Evolutionary conservation across 306 rosid species (phyloP), one percentile per base, ranked within the genome.

Genomic region (Lathyrus aphaca): DNA sequence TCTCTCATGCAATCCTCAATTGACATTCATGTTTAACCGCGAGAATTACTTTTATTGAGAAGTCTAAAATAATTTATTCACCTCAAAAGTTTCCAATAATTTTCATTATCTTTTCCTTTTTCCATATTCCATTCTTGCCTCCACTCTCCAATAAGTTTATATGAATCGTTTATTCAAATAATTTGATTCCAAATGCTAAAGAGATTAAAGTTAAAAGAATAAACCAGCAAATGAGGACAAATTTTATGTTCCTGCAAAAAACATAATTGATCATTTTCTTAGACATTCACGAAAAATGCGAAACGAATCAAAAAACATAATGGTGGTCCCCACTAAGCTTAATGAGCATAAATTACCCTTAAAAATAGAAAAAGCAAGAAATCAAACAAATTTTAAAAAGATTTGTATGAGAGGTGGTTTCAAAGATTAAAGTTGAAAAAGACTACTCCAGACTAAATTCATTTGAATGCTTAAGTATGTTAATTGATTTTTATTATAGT

Each of bases 271-370:
- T 49, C 14, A 17, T 49, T 49, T 49, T 30, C 59, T 53, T 53
- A 11, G 5, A 32, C 32, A 17, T 50, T 50, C 21, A 17, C 21
- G 21, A 38, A 7, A 42, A 74, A 61, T 48, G 77, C 29, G 4
- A 21, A 66, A 29, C 17, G 78, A 54, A 45, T 75, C 32, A 45
- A 75, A n/a, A n/a, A n/a, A n/a, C n/a, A 57, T 37, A 44, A 35
- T 23, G 68, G 16, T 8, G 23, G 71, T 8, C 10, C 10, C 39
- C 39, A 35, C 39, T 6, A 35, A 35, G 39, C 39, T 6, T 35
- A 35, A 10, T 35, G 39, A 35, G 10, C 10, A 35, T 35, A 35
- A 35, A 35, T 35, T 30, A 25, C 29, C 29, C 35, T 30, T 30
- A 5, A 30, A 3, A 30, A 30, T 30, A 30, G 5, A 5, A 30